Percentiles rank a stretch among this genome's conserved stretches.
Evolutionary conservation across 306 rosid genomes (phyloP).

Genomic region (Cotoneaster glaucophyllus): DNA sequence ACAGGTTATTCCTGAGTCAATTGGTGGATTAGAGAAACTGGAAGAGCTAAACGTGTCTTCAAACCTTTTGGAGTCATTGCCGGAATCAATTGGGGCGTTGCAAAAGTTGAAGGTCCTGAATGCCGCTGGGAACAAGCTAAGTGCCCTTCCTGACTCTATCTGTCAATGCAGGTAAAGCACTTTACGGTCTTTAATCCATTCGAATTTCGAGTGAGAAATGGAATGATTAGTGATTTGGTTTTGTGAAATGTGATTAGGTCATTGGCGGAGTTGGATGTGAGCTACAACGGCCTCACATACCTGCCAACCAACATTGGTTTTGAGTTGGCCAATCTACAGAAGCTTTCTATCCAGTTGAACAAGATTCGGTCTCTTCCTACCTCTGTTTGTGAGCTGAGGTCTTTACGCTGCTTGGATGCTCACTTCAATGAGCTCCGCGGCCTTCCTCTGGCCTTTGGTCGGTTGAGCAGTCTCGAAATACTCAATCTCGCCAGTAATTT

Average conservation of each 20-base stretch:
- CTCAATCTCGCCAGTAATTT: conserved; percentile 81
- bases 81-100: conserved; percentile 78
- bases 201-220: not conserved
- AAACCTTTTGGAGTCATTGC: conserved; percentile 60
- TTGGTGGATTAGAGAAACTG: conserved; percentile 60
- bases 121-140: conserved; percentile 73
- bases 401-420: conserved; percentile 73
- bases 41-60: conserved; percentile 80
- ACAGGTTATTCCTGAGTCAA: conserved; percentile 78
- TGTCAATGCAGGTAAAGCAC: conserved; percentile 66
- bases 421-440: conserved; percentile 89
- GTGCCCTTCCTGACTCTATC: conserved; percentile 70
- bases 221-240: not conserved
- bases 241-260: conserved; percentile 45
- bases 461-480: conserved; percentile 45
- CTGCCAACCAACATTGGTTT: conserved; percentile 93
- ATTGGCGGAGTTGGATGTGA: conserved; percentile 84
- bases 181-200: not conserved
- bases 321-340: conserved; percentile 52
- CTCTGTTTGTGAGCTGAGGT: conserved; percentile 76
- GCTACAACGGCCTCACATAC: conserved; percentile 77
- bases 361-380: conserved; percentile 81
- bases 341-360: conserved; percentile 64
- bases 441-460: conserved; percentile 77
- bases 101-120: conserved; percentile 64